Evolutionary conservation across 768 basidiomycete genomes (phyloP), one percentile per base, ranked within the genome.

Genomic region (Phanerochaete carnosa): DNA sequence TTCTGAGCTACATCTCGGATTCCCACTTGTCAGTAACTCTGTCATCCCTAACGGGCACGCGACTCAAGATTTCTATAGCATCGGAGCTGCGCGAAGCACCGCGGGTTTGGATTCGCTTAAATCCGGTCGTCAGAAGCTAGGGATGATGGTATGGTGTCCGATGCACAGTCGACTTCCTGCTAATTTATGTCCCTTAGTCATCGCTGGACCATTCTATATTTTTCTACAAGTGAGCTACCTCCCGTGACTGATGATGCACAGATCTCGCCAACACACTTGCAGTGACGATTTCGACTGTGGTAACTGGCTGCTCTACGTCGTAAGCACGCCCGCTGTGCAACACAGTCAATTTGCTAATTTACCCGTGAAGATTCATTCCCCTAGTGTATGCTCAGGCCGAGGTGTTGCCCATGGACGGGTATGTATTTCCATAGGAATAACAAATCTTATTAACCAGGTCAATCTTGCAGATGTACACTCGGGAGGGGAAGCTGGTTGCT

Each of bases 251-350:
- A 25, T 7, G 11, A 49, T 9, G 32, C n/a, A 32, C 29, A 19
- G 7, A 32, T 30, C 51, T 29, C 30, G 12, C 29, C n/a, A 9
- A 4, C 55, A 3, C 45, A 19, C 29, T 69, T 50, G 32, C 64
- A 92, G 90, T 64, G 80, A 93, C 66, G 73, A 80, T 50, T 90
- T 94, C 66, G 79, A 90, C 68, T 90, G 88, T 67, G 87, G 86
- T 28, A 88, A 93, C 60, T 94, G 92, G 84, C 64, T 94, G 32
- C 80, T 94, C 57, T 89, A 92, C 65, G 86, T 87, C 55, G 91
- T 90, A 65, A 61, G 86, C 73, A 26, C 9, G 45, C 57, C 3
- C 25, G 33, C 2, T 26, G 28, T 5, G 33, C 35, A 50, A 55
- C 62, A 55, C 54, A n/a, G 53, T 28, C 3, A 62, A 54, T 32